These are phyloP conservation scores for Parachlorella kessleri DNA, from an alignment of 139 green algal genomes.

Conservation along the genomic window DNA sequence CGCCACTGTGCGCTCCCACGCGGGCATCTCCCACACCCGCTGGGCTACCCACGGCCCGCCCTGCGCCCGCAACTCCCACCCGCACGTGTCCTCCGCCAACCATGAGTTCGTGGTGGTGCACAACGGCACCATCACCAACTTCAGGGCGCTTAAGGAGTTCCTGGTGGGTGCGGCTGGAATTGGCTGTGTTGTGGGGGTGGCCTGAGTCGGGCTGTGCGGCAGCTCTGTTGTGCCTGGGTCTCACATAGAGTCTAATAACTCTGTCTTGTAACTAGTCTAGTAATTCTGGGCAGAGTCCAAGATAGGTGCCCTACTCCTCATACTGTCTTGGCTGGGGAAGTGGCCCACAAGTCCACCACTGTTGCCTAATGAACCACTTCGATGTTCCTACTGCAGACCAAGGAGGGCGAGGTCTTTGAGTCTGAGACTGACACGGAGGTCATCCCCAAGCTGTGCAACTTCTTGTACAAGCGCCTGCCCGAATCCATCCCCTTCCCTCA, in stretches of 20 bases:
- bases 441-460: slow-evolving; percentile 98
- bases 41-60: slow-evolving; percentile 97
- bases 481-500: slow-evolving; percentile 60
- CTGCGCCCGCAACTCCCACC: slow-evolving; percentile 88
- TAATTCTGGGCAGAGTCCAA: too few relatives aligned
- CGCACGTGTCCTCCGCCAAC: slow-evolving; percentile 73
- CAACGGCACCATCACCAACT: slow-evolving; percentile 99
- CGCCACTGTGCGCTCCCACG: slow-evolving; percentile 60
- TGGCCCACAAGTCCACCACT: too few relatives aligned
- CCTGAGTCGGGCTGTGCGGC: background rate
- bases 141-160: slow-evolving; percentile 87
- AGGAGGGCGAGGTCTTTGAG: slow-evolving; percentile 89
- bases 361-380: too few relatives aligned
- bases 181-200: background rate
- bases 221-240: too few relatives aligned
- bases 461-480: slow-evolving; percentile 79
- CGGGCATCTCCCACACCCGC: slow-evolving; percentile 96
- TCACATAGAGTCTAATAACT: too few relatives aligned
- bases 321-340: too few relatives aligned
- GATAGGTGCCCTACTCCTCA: too few relatives aligned
- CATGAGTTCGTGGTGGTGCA: slow-evolving; percentile 97
- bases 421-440: slow-evolving; percentile 99
- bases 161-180: slow-evolving; percentile 56
- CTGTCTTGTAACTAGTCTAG: too few relatives aligned
- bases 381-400: slow-evolving; percentile 27